These are phyloP conservation scores for Cydonia oblonga DNA, from an alignment of 331 rosid genomes.

Conservation along the genomic window DNA sequence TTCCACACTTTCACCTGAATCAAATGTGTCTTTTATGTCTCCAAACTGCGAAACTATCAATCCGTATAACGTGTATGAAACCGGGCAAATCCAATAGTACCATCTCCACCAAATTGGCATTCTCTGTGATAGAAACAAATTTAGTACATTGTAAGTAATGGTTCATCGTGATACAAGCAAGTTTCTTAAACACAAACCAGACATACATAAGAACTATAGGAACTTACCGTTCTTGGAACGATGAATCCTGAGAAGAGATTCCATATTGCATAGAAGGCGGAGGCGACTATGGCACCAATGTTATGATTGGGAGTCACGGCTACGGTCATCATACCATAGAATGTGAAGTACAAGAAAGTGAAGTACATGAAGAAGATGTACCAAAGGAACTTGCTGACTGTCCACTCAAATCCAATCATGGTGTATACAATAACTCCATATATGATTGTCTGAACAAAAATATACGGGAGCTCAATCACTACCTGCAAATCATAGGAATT, in stretches of 20 bases:
- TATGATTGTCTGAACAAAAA: slow-evolving; percentile 17
- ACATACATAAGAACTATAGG: not conserved
- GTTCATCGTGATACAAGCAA: not conserved
- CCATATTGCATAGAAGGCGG: slow-evolving; percentile 31
- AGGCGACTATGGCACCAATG: slow-evolving; percentile 25
- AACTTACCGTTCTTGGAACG: slow-evolving; percentile 23
- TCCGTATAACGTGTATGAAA: slow-evolving; percentile 34
- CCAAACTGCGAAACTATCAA: slow-evolving; percentile 31
- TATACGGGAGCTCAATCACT: slow-evolving; percentile 29
- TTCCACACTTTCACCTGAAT: slow-evolving; percentile 9
- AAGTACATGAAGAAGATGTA: slow-evolving; percentile 34
- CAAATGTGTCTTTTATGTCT: slow-evolving; percentile 1
- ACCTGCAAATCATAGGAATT: slow-evolving; percentile 10
- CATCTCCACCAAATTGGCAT: slow-evolving; percentile 47
- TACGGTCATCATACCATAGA: slow-evolving; percentile 41
- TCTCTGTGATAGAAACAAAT: slow-evolving; percentile 10
- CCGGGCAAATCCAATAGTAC: slow-evolving; percentile 36
- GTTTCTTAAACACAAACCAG: not conserved
- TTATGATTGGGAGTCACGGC: slow-evolving; percentile 32
- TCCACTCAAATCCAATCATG: slow-evolving; percentile 37
- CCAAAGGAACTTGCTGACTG: slow-evolving; percentile 30
- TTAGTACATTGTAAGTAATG: not conserved
- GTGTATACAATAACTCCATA: slow-evolving; percentile 29
- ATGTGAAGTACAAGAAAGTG: slow-evolving; percentile 31
- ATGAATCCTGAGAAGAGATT: slow-evolving; percentile 38